Evolutionary conservation across 2,329 filamentous ascomycete species (phyloP), one percentile per base, ranked within the genome.

Genomic region (Cladophialophora immunda): DNA sequence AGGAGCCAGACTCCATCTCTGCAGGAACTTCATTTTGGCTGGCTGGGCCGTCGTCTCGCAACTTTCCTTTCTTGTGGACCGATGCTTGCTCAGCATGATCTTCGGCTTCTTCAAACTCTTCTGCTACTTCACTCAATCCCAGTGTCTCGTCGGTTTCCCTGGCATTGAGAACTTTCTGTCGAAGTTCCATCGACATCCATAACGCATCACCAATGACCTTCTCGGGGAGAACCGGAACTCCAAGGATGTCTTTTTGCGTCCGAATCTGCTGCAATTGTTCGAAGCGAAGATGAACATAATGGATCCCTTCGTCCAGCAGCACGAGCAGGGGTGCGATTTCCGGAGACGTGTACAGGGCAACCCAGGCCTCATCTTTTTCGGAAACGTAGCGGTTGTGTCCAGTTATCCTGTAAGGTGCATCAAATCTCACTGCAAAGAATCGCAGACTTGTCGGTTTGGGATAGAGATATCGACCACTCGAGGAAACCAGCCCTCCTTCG

Each of bases 261-360:
- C 81, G 80, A 62, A 87, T 86, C 70, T 82, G 84, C 67, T 87
- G 84, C 8, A 88, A 75, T 67, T 87, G 84, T 70, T 87, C 86
- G 67, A 86, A 87, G 38, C 85, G 82, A 71, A 88, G 80, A 73
- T 88, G 86, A 2, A 87, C 79, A 75, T 87, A 88, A 72, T 87
- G 85, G 8, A 88, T 86, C 0, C 85, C 86, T 75, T 86, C 84
- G 65, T 88, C 85, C 3, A 88, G 76, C 1, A 88, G 76, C 0
- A 86, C 84, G 7, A 86, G 75, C 4, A 88, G 76, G 9, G 85
- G 84, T 70, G 85, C 84, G 52, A 87, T 80, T 50, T 87, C 85
- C 0, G 82, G 80, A 52, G 82, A 78, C 0, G 84, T 85, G 73
- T 87, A 87, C 3, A 85, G 76, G 5, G 80, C 76, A 32, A 85